Evolutionary conservation across 164 flowering plant genomes (phyloP), one percentile per base, ranked within the genome.

Genomic region (Buxus sempervirens): DNA sequence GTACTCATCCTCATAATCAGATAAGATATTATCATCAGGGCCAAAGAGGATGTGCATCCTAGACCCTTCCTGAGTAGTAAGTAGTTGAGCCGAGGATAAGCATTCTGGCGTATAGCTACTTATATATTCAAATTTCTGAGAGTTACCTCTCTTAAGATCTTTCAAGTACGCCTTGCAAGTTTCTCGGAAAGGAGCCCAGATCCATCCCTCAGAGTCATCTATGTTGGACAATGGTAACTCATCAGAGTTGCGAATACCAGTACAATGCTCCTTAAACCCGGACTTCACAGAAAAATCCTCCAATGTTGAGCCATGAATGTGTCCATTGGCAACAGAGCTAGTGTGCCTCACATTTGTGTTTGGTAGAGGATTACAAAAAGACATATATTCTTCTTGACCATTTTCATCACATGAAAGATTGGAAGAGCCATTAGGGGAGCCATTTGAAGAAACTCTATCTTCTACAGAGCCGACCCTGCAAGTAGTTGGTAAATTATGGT

Each of bases 1-100:
- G 67, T 78, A 80, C 64, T 96, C 99, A 68, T 83, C 93, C 68
- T 90, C 97, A 72, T 82, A 85, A 68, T 84, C 84, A 28, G 92
- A 84, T 54, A 95, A 85, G 63, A 87, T 75, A 73, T 60, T 74
- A 71, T 83, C 77, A 65, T 86, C 85, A 18, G 28, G 57, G n/a
- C 82, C 81, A 58, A 89, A 80, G 67, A 88, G 89, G 60, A 92
- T 78, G 71, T 88, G 90, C 51, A 89, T 71, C 81, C 83, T 82
- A 59, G 81, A 75, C 4, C 87, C 84, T 78, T 89, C 96, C 54
- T 92, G 86, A 18, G 57, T 67, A 54, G 88, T 78, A 64, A 89
- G 65, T 62, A 84, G 84, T 66, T 65, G 62, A 32, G 71, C 78
- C 2, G 74, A 51, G 24, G 91, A 78, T 38, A 88, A 72, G 66